Base-by-base conservation (phyloP, 2,329 filamentous ascomycete genomes). In the Colletotrichum limetticola region DNA sequence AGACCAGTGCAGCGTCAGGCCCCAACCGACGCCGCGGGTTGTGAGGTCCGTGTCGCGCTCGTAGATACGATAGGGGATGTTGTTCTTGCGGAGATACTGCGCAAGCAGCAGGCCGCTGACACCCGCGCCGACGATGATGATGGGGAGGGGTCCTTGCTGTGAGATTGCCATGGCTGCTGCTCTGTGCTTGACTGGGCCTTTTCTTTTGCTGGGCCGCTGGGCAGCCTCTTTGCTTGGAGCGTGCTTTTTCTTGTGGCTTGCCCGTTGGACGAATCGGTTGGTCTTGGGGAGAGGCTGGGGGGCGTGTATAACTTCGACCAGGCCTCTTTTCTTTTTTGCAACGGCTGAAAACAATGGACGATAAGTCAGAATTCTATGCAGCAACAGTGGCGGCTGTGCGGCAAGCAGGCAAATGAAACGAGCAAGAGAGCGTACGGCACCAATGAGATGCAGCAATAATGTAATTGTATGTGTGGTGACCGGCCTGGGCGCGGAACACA, bases 1-100 rank as follows among this genome's bases (percentile, higher is more conserved):
- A 5, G 88, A 89, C 90, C 90, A 92, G 77, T 92, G 89, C 69
- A 92, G 82, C 0, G 90, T 92, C 69, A 92, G 82, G 3, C 90
- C 91, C 91, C 90, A 92, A 74, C 91, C 90, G 4, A 85, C 82
- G 24, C 81, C 87, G 37, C 85, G 87, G 32, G 83, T 83, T 69
- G 79, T 82, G 55, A 87, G 82, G 53, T 86, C 83, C 5, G 77
- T 70, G 74, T 89, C 86, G n/a, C 87, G 85, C 77, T 90, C 89
- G 75, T 88, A 90, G 63, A 91, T 82, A 32, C 79, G 83, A 76
- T 85, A 88, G 5, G 83, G 78, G 6, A 87, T 77, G 11, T 70
- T 75, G n/a, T 77, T 71, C 30, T 76, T 79, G 62, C 77, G 78
- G 3, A 84, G 76, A 12, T 78, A 72, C 73, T 84, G 82, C 4